phyloP scores from a whole-genome alignment of 768 basidiomycete species.

The Chiua virens region DNA sequence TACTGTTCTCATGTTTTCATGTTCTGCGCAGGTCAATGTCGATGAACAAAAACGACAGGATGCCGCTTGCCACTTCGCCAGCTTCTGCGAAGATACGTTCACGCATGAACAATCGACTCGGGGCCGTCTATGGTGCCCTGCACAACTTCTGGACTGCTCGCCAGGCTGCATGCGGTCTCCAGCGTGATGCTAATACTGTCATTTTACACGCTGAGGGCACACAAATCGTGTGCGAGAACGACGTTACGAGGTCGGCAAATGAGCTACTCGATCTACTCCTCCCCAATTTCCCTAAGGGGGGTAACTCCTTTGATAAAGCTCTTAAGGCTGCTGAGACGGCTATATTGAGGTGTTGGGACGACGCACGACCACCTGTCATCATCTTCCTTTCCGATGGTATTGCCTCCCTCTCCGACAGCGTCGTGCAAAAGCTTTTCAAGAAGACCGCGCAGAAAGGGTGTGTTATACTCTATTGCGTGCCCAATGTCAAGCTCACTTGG shows the following conservation, averaged over 20 bases:
- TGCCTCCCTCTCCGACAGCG: conserved; percentile 34
- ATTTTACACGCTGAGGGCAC: conserved; percentile 41
- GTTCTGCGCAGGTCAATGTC: conserved; percentile 44
- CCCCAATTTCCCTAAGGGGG: conserved; percentile 30
- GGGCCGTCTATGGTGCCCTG: conserved; percentile 55
- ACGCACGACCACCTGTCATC: conserved; percentile 46
- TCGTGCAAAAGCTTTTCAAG: conserved; percentile 38
- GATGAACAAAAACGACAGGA: conserved; percentile 42
- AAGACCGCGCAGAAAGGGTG: conserved; percentile 43
- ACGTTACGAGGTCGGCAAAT: conserved; percentile 42
- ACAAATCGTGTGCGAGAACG: conserved; percentile 37
- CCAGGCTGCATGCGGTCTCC: conserved; percentile 33
- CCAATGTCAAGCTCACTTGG: background rate
- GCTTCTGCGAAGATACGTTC: conserved; percentile 30
- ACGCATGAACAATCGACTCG: conserved; percentile 48
- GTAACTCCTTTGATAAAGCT: conserved; percentile 46
- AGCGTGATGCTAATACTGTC: conserved; percentile 56
- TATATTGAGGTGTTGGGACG: conserved; percentile 47
- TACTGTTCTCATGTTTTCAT: background rate
- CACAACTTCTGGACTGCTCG: conserved; percentile 56
- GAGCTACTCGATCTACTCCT: conserved; percentile 45
- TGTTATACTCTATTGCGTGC: background rate
- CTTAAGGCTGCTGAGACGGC: conserved; percentile 34
- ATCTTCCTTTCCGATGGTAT: conserved; percentile 61
- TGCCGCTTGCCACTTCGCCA: conserved; percentile 41